Base-by-base conservation (phyloP, 208 protist genomes). In the Trypanosoma lewisi region DNA sequence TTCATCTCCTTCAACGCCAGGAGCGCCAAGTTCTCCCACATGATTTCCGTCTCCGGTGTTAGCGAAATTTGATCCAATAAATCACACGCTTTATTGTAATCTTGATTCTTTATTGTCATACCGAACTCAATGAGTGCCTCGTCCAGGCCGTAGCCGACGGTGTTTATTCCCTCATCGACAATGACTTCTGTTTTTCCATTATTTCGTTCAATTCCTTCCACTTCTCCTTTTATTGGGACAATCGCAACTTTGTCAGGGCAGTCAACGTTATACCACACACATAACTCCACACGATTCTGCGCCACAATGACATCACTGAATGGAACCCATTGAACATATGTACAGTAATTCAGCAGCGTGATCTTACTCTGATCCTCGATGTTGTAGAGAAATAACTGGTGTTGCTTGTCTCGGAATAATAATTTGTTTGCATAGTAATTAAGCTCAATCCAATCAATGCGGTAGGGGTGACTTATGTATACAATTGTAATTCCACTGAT, bases 311-410 rank as follows among this genome's bases (percentile, higher is more conserved):
- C 98, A 64, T 99, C 97, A 61, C 96, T 96, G 48, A 94, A 80
- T 21, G 98, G 98, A 4, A 99, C 98, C 98, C 97, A 99, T 68
- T 98, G 89, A n/a, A 98, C 96, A 77, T 98, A 99, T 23, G 84
- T 92, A 82, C 92, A 98, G 87, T 97, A 98, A 64, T 94, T 96
- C 37, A 99, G 79, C 48, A 99, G 65, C 17, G 97, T 98, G 2
- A 75, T 83, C 31, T 87, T 83, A 51, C 70, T 79, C 78, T 98
- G 92, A 4, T 77, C 88, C 37, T 70, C 72, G 30, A 99, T 63
- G 72, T 98, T 83, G 80, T 96, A 98, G 9, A 99, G 75, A 70
- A 94, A 93, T 14, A 99, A 83, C 63, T 95, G 82, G 58, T 94
- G 89, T 52, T 91, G 80, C 77, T 97, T 98, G 78, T 99, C 97